Evolutionary conservation across 2,329 filamentous ascomycete species (phyloP), one percentile per base, ranked within the genome.

Genomic region (Apiospora koreana): DNA sequence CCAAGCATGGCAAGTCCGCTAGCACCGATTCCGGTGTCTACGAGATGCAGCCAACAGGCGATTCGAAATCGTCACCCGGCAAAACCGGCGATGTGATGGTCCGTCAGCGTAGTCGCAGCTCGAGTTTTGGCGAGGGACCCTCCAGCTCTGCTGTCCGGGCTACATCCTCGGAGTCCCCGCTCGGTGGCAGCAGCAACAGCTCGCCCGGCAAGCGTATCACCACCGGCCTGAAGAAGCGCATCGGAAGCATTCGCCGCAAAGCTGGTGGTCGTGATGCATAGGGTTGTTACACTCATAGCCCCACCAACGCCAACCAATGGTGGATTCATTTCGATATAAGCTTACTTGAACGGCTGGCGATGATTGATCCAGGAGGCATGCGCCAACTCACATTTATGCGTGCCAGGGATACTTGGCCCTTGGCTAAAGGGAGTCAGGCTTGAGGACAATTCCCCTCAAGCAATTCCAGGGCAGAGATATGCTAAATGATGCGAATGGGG

Each of bases 1-100:
- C 74, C 31, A 93, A 92, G 79, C 86, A 88, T 35, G 86, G 89
- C 77, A 88, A 87, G 76, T 74, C 74, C 31, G n/a, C 42, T 18
- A 25, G 42, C 7, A 18, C 23, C 14, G 43, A 80, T 25, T 72
- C 77, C 21, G 77, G 78, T 46, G 81, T 79, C 10, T 87, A 85
- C 72, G 88, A 90, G 76, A 84, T 89, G 83, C 83, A 73, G 69
- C 75, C 69, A 50, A 41, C 68, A 50, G 43, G 69, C 9, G 76
- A 75, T 23, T 72, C 72, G 8, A 73, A 72, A 67, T 66, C 64
- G 14, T 66, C 64, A 28, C 42, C 64, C n/a, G 68, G 70, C 46
- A 35, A 71, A 23, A 79, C 79, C 71, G 68, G 72, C 12, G 74
- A 72, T 7, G 74, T 75, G 2, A 70, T 76, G 9, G 78, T 79